Conservation (phyloP, 192 early-diverging fungal species). For the Chytriomyces sp. region DNA sequence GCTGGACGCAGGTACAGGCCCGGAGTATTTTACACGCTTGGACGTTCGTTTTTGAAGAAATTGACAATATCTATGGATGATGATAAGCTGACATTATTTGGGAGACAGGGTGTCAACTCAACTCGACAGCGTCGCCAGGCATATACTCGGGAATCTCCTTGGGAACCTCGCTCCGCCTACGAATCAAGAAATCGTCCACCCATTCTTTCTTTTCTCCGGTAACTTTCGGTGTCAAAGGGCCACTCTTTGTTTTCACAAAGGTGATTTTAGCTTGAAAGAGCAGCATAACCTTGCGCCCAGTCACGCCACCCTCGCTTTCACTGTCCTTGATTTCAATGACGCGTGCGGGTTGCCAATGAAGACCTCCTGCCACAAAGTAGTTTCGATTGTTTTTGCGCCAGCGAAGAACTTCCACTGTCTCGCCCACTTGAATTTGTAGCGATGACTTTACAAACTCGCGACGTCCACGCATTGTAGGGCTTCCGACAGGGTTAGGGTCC, state of each 20-base stretch:
- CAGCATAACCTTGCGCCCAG: background rate
- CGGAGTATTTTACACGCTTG: background rate
- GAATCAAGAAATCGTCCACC: slow-evolving; percentile 29
- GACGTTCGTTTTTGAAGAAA: background rate
- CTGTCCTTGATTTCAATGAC: slow-evolving; percentile 12
- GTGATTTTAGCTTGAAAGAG: background rate
- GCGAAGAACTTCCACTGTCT: slow-evolving; percentile 20
- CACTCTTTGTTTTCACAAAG: background rate
- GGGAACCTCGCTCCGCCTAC: background rate
- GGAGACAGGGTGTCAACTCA: background rate
- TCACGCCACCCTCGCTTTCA: background rate
- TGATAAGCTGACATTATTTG: background rate
- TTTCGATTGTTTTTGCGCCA: slow-evolving; percentile 5
- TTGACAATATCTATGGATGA: background rate
- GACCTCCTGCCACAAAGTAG: background rate
- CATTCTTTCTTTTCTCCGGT: slow-evolving; percentile 12
- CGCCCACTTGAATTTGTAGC: slow-evolving; percentile 2
- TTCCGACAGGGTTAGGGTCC: background rate
- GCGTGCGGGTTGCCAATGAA: slow-evolving; percentile 24
- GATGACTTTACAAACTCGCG: background rate
- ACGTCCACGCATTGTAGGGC: background rate
- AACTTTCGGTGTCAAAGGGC: background rate
- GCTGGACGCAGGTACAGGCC: too few relatives aligned
- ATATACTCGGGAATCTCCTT: background rate
- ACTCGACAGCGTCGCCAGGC: slow-evolving; percentile 27